Conservation (phyloP, 805 yeast genomes). For the Candida odintsovae region DNA sequence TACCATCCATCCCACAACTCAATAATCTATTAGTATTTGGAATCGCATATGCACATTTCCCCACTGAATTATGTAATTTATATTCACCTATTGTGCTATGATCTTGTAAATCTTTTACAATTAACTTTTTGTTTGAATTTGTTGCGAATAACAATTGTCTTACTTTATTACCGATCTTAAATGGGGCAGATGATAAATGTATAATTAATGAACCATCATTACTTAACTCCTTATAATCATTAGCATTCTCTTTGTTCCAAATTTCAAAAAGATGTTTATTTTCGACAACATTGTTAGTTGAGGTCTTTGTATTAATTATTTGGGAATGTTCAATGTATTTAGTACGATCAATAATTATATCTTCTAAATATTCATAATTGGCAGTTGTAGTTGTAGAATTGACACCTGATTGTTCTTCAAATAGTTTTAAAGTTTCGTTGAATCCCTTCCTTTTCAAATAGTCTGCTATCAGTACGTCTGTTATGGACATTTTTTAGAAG, state of each 20-base stretch:
- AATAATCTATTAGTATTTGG: slow-evolving; percentile 24
- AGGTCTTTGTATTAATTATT: neutral
- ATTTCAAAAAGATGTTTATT: slow-evolving; percentile 1
- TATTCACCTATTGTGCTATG: neutral
- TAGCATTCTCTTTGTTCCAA: neutral
- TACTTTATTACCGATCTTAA: slow-evolving; percentile 15
- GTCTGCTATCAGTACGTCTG: slow-evolving; percentile 46
- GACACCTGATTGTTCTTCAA: slow-evolving; percentile 31
- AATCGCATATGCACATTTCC: slow-evolving; percentile 30
- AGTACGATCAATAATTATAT: slow-evolving; percentile 33
- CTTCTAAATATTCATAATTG: slow-evolving; percentile 31
- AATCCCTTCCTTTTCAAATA: slow-evolving; percentile 49
- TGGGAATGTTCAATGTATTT: slow-evolving; percentile 22
- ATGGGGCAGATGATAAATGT: slow-evolving; percentile 14
- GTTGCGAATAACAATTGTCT: slow-evolving; percentile 12
- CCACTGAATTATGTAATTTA: slow-evolving; percentile 21
- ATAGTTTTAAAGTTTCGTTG: slow-evolving; percentile 38
- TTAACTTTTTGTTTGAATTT: slow-evolving; percentile 14
- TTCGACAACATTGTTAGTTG: slow-evolving; percentile 4
- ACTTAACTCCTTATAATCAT: neutral
- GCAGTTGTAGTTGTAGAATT: slow-evolving; percentile 1
- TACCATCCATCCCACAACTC: slow-evolving; percentile 52
- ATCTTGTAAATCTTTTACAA: slow-evolving; percentile 13
- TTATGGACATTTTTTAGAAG: neutral
- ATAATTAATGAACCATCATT: slow-evolving; percentile 14